Evolutionary conservation across 257 asterid genomes (phyloP), one percentile per base, ranked within the genome.

Genomic region (Nicotiana paniculata): DNA sequence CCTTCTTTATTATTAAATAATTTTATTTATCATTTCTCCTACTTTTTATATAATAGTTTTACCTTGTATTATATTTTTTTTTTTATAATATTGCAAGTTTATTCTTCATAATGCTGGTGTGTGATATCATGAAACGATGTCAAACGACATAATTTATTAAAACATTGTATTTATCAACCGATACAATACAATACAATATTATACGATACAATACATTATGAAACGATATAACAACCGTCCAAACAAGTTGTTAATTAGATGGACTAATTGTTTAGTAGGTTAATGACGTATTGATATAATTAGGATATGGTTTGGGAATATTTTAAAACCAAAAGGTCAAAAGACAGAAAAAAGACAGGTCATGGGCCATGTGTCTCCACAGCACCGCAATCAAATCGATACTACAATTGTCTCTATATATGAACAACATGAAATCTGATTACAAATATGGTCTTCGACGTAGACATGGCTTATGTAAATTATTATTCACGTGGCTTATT

Each of bases 321-420:
- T 46, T 2, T 24, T 46, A 72, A 72, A 72, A 12, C 15, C 4
- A 48, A 74, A 69, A 26, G 37, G 79, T 48, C 79, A 74, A 74
- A 74, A 15, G 79, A 6, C 58, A 3, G 58, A 13, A 53, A 53
- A 53, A 1, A 72, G 79, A 21, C 43, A 74, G 43, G 62, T 48
- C 39, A 46, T 10, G 7, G 62, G 79, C 51, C 79, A 74, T 74
- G 79, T 74, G 79, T 74, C 39, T 58, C 79, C 79, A 39, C 77
- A 10, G 1, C 9, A 39, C n/a, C 33, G 3, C 78, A 57, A 72
- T 46, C 78, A 24, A 24, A 72, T 72, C 37, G 55, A 72, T 72
- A 21, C 6, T 39, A 43, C 5, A 35, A 35, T 43, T 43, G 12
- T 69, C 58, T 43, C 9, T 69, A 6, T 37, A 37, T 37, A 39